phyloP scores from a whole-genome alignment of 345 rosid genomes.

The Populus tremula region DNA sequence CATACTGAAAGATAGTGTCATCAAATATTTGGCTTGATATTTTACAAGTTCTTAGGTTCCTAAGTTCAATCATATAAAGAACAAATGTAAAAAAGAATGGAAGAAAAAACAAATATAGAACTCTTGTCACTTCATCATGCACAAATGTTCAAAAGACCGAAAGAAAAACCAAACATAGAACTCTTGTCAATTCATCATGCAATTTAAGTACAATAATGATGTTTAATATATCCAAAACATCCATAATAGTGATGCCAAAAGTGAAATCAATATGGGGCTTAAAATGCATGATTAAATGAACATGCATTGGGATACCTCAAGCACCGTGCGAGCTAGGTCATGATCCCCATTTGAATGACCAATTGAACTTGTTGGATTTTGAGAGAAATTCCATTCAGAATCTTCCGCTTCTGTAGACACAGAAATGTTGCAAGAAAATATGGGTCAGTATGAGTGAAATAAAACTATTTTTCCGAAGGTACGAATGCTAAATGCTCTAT shows the following conservation, averaged over 20 bases:
- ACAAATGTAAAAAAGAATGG: not conserved
- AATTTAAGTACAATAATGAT: not conserved
- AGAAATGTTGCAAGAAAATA: constrained; percentile 4
- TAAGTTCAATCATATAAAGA: not conserved
- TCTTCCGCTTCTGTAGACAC: constrained; percentile 45
- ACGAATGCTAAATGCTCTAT: not conserved
- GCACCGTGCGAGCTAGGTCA: constrained; percentile 61
- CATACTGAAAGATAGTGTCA: not conserved
- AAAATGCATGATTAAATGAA: not conserved
- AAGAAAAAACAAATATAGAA: not conserved
- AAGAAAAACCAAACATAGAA: not conserved
- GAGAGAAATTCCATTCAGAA: constrained; percentile 47
- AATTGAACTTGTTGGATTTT: constrained; percentile 54
- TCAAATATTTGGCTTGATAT: not conserved
- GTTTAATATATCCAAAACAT: no score
- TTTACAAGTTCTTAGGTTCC: not conserved
- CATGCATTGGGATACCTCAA: constrained; percentile 47
- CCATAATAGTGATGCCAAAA: not conserved
- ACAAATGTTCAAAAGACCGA: not conserved
- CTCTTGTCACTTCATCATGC: not conserved
- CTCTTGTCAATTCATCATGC: not conserved
- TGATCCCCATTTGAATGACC: constrained; percentile 83
- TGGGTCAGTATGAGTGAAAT: not conserved
- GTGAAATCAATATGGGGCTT: not conserved
- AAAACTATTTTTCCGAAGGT: not conserved